Base-by-base conservation (phyloP, 83 land plant genomes). In the Picea engelmannii region DNA sequence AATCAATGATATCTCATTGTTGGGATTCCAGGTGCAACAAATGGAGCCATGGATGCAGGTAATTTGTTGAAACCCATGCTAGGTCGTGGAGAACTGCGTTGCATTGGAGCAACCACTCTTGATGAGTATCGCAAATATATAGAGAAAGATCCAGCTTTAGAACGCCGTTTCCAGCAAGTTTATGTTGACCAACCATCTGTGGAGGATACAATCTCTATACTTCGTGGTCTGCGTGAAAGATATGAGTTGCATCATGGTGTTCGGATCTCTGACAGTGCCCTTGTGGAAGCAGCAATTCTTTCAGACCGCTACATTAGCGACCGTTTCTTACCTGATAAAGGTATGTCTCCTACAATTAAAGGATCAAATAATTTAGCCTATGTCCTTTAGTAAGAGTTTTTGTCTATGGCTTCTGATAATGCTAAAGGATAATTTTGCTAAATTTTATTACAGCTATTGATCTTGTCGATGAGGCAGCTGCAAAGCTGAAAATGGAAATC, bases 11-110 rank as follows among this genome's bases (percentile, higher is more conserved):
- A 38, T 52, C 52, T 52, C 7, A 11, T 74, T 82, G 16, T 35
- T 70, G 67, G 82, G 55, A 78, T 86, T 79, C 69, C 93, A 88
- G 99, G 99, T 82, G 91, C 98, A 38, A 94, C 99, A 74, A 96
- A 92, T 83, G 99, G 99, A 23, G 95, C 99, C 10, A 97, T 97
- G 99, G 99, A 97, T 91, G 99, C 99, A 27, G 99, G 98, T 6
- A 97, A 97, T 70, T 81, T 97, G 55, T 88, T 97, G 79, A 97
- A 97, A 81, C 99, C 99, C 21, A 97, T 97, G 99, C 93, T 97
- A 69, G 99, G 98, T 13, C 92, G 99, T 11, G 99, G 99, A 40
- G 97, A 97, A 71, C 82, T 97, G 38, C 88, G 99, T 17, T 97
- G 99, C 78, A 97, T 97, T 86, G 99, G 99, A 25, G 99, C 99